Percentiles rank a stretch among this genome's conserved stretches.
Conservation (phyloP, 1,284 basidiomycete species). For the Psilocybe mexicana region DNA sequence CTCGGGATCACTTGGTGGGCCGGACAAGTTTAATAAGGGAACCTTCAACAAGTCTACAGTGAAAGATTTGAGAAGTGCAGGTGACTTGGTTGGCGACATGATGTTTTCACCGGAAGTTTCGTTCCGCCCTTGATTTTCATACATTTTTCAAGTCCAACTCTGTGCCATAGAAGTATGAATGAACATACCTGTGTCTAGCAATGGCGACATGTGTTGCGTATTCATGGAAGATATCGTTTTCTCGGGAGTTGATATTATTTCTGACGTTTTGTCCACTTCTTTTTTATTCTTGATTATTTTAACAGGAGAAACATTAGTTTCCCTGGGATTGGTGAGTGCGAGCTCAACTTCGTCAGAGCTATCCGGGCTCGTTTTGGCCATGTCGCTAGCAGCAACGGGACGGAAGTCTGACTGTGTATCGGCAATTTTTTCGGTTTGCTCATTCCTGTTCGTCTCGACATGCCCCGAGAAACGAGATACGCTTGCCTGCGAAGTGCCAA, state of each 20-base stretch:
- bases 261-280: conserved; percentile 1
- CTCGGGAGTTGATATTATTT: not conserved
- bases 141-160: no score
- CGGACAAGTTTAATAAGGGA: conserved; percentile 58
- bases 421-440: not conserved
- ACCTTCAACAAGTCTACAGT: conserved; percentile 28
- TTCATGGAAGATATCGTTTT: not conserved
- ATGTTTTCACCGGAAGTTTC: not conserved
- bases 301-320: not conserved
- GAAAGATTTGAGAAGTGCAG: conserved; percentile 14
- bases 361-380: not conserved
- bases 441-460: not conserved
- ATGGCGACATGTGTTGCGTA: not conserved
- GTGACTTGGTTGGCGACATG: not conserved
- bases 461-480: not conserved
- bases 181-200: not conserved
- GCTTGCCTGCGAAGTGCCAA: not conserved
- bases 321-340: not conserved
- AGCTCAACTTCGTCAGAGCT: conserved; percentile 11
- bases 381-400: not conserved
- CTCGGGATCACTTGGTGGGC: conserved; percentile 41
- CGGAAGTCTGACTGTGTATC: not conserved
- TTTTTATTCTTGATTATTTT: not conserved
- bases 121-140: not conserved
- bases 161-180: not conserved